Base-by-base conservation (phyloP, 164 flowering plant genomes). In the Dillenia turbinata region DNA sequence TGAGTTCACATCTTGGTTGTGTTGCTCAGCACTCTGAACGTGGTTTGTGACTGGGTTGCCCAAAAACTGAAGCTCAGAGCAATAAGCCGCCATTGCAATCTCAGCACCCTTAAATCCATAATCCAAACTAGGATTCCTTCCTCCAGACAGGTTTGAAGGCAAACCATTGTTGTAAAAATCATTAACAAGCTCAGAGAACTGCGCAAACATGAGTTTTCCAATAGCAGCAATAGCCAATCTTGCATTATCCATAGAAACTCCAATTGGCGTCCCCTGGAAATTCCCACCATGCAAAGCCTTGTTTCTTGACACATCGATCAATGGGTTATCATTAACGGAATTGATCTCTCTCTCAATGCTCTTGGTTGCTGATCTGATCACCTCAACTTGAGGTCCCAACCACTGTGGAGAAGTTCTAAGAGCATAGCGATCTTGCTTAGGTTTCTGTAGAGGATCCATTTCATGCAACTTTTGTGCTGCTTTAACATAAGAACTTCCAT, bases 211-310 rank as follows among this genome's bases (percentile, higher is more conserved):
- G 71, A 84, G 83, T 50, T 82, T 85, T 46, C 89, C 89, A 45
- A 82, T 81, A 0, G 90, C 60, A 1, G 84, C 86, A 8, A 85
- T 43, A 0, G 90, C 90, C 26, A 85, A 51, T 16, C 90, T 68
- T 3, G 83, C 73, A 67, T 85, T 85, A 47, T 85, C 90, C 90
- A 85, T 85, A 5, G 90, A 85, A 3, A 83, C 90, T 2, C 90
- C 90, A 48, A 85, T 77, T 13, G 87, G 86, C 44, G 90, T 83
- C 0, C 90, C 87, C 55, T 85, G 90, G 65, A 85, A 85, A 52
- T 85, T 85, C 13, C 90, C 87, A 16, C 89, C 89, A 57, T 85
- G 87, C 1, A 85, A 17, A 22, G 85, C 83, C 73, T 78, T 82
- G 78, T 83, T 79, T 54, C 87, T 73, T 0, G 87, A 77, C 0